Percentiles rank a stretch among this genome's conserved stretches.
phyloP scores from a whole-genome alignment of 768 basidiomycete species.

The Naganishia kalamii region DNA sequence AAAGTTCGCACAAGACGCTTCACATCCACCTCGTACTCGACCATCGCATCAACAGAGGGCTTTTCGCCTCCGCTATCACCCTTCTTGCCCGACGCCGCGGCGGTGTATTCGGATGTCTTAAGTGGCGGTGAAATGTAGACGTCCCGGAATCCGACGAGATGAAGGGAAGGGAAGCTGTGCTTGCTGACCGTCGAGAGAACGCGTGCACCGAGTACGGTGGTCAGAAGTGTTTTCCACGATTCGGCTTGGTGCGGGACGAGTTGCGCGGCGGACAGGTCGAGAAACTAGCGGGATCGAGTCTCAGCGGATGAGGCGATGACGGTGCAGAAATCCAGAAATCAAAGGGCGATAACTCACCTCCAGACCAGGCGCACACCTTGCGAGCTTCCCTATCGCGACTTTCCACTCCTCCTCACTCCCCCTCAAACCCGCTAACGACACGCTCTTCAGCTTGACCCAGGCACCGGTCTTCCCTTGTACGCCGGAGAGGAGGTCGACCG shows the following conservation, averaged over 20 bases:
- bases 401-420: constrained; percentile 8
- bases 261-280: constrained; percentile 2
- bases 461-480: not conserved
- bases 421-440: not conserved
- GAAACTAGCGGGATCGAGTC: not conserved
- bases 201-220: not conserved
- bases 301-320: not conserved
- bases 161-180: not conserved
- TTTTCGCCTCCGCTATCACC: not conserved
- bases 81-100: not conserved
- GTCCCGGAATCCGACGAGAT: not conserved
- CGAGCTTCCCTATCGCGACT: not conserved
- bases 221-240: not conserved
- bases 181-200: not conserved
- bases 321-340: not conserved
- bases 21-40: not conserved
- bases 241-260: not conserved
- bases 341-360: not conserved
- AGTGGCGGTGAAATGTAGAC: not conserved
- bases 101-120: no score
- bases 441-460: not conserved
- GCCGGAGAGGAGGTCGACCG: not conserved
- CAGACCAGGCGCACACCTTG: constrained; percentile 6
- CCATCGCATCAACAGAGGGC: not conserved
- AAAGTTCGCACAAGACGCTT: not conserved